Evolutionary conservation across 805 yeast genomes (phyloP), one percentile per base, ranked within the genome.

Genomic region (Candida yuanshanica): DNA sequence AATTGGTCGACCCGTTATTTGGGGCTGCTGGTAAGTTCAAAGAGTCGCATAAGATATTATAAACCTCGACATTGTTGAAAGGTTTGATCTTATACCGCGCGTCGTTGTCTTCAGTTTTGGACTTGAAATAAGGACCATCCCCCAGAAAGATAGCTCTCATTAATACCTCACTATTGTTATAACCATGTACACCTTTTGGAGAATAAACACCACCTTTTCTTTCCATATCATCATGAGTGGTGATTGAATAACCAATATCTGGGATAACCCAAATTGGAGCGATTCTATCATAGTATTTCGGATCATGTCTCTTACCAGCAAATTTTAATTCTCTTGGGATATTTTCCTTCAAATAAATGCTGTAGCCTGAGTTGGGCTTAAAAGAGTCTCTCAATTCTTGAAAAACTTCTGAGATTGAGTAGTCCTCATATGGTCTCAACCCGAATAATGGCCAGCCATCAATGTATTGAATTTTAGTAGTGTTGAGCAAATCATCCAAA

Each of bases 391-490:
- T 37, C 23, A 83, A 51, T 36, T 74, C 77, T 4, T 64, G 48
- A 52, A 62, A 74, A 6, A 85, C 50, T 9, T 72, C 76, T 5
- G 68, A 70, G 2, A 67, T 63, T 1, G 69, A 49, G 36, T 47
- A 55, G 17, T 66, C 60, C 0, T 56, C 44, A 35, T 52, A 65
- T 7, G 93, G 90, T 31, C 91, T 67, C 36, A 88, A 63, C 0
- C 95, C 95, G 51, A 72, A 80, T 41, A 87, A 64, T n/a, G 95
- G 95, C 89, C 91, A 84, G 16, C 93, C 95, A 53, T 83, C 89
- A 23, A 72, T 63, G 51, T 81, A 79, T 44, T 79, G 81, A 36
- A 85, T 70, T 43, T 69, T 66, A 3, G 53, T 49, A 2, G 59
- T 52, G 51, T 78, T 79, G 10, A 87, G 62, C 14, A 86, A 46